These are phyloP conservation scores for Lentinula detonsa DNA, from an alignment of 768 basidiomycete genomes.

Conservation along the genomic window DNA sequence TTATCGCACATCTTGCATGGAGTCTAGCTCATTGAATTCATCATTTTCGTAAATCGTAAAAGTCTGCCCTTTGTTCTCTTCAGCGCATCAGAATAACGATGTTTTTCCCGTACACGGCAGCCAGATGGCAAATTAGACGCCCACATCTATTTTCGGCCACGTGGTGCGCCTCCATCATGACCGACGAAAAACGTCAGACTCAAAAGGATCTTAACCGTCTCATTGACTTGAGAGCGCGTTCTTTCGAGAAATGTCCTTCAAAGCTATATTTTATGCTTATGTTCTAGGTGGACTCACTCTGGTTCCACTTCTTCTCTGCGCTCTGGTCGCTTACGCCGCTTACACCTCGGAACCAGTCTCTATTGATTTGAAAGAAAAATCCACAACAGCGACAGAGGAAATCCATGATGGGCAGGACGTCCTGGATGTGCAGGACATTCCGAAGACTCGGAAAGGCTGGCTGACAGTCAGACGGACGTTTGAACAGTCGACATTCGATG, in stretches of 20 bases:
- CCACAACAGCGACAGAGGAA: constrained; percentile 14
- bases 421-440: constrained; percentile 45
- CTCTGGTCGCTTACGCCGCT: constrained; percentile 51
- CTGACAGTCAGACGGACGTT: constrained; percentile 78
- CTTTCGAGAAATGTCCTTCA: constrained; percentile 48
- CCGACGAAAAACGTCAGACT: background rate
- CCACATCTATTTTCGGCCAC: background rate
- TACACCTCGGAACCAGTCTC: constrained; percentile 84
- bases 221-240: constrained; percentile 5
- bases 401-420: constrained; percentile 19
- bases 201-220: background rate
- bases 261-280: constrained; percentile 75
- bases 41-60: background rate
- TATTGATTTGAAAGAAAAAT: constrained; percentile 29
- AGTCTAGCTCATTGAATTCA: background rate
- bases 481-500: constrained; percentile 56
- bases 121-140: background rate
- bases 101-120: no score
- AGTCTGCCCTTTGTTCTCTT: no score
- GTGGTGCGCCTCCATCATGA: background rate
- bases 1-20: background rate
- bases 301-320: constrained; percentile 67
- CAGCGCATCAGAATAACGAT: no score
- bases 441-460: constrained; percentile 73
- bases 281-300: constrained; percentile 88